phyloP scores from a whole-genome alignment of 257 asterid species.

The Fraxinus pennsylvanica region DNA sequence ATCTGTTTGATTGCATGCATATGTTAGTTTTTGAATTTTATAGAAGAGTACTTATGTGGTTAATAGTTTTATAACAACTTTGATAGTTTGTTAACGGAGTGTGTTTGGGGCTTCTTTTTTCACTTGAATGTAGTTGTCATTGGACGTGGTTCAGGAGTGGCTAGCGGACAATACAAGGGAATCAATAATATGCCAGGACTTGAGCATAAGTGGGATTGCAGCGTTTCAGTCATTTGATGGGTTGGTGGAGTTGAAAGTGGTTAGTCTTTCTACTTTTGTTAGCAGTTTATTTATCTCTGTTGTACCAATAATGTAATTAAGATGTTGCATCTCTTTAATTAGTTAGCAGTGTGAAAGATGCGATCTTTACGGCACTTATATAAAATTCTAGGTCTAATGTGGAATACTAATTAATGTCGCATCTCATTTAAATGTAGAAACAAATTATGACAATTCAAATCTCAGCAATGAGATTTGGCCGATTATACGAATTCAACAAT shows the following conservation, averaged over 20 bases:
- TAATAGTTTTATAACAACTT: background rate
- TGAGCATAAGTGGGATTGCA: conserved; percentile 41
- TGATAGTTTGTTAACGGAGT: background rate
- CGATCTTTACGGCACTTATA: background rate
- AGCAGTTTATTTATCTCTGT: background rate
- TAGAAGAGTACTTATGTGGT: background rate
- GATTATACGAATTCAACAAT: background rate
- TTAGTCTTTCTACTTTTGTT: conserved; percentile 18
- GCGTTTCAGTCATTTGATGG: conserved; percentile 69
- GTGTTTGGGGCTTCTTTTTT: conserved; percentile 8
- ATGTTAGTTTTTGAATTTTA: conserved; percentile 2
- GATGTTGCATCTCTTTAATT: background rate
- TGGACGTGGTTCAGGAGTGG: conserved; percentile 65
- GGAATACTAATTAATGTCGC: background rate
- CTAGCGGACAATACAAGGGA: conserved; percentile 41
- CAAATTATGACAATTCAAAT: background rate
- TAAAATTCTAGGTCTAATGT: background rate
- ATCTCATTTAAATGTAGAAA: background rate
- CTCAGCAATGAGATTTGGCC: background rate
- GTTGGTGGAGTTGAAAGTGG: conserved; percentile 60
- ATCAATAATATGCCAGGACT: conserved; percentile 36
- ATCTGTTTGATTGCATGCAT: background rate
- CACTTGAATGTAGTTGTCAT: conserved; percentile 38
- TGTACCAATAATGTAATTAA: background rate
- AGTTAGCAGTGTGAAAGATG: background rate